Conservation (phyloP, 345 rosid genomes). For the Erucastrum elatum region DNA sequence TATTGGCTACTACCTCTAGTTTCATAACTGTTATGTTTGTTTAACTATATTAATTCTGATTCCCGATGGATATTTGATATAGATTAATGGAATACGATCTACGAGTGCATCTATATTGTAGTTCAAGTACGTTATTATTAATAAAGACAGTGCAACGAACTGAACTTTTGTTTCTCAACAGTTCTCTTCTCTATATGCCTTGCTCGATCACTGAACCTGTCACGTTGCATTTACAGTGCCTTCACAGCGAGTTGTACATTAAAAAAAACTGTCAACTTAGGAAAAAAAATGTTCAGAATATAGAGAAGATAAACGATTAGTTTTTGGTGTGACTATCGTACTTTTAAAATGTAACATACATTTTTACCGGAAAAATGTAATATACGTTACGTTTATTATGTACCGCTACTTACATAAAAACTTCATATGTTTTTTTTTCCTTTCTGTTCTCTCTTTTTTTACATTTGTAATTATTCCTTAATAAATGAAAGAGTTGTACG, state of each 20-base stretch:
- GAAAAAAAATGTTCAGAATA: background rate
- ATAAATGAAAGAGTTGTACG: background rate
- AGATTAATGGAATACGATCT: background rate
- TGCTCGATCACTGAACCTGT: background rate
- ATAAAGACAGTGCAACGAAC: background rate
- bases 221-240: background rate
- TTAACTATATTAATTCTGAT: background rate
- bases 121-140: background rate
- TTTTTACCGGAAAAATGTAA: too few relatives aligned
- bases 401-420: background rate
- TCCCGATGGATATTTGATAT: background rate
- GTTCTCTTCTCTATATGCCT: background rate
- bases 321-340: background rate
- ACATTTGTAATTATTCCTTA: background rate
- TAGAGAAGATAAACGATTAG: background rate
- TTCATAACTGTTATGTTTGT: background rate
- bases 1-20: conserved; percentile 21
- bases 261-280: background rate
- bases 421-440: background rate
- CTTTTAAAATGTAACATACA: background rate
- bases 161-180: background rate
- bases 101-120: background rate
- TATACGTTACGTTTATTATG: background rate
- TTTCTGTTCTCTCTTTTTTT: background rate
- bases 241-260: background rate